Percentiles rank a stretch among this genome's conserved stretches.
Conservation (phyloP, 768 basidiomycete species). For the Cyclocybe cylindracea region DNA sequence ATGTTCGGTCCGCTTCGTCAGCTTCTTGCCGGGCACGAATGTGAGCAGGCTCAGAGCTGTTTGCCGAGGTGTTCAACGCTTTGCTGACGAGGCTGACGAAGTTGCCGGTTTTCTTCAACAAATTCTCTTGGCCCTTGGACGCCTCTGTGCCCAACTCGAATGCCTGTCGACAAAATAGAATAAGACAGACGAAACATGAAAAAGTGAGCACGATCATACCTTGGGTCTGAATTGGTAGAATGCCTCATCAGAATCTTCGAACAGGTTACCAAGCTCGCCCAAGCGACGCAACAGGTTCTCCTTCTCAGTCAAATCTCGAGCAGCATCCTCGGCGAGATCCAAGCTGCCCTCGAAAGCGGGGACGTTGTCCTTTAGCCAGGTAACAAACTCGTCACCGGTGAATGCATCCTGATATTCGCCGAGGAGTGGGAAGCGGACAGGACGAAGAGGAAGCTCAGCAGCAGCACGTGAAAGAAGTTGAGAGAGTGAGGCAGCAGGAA, state of each 20-base stretch:
- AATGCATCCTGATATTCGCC: slow-evolving; percentile 88
- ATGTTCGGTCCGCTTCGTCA: slow-evolving; percentile 76
- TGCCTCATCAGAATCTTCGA: slow-evolving; percentile 75
- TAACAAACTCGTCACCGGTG: slow-evolving; percentile 85
- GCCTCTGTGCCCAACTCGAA: slow-evolving; percentile 51
- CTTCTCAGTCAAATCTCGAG: slow-evolving; percentile 60
- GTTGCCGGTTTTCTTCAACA: slow-evolving; percentile 69
- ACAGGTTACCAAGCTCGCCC: slow-evolving; percentile 82
- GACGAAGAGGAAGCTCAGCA: slow-evolving; percentile 65
- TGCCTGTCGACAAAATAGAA: slow-evolving; percentile 43
- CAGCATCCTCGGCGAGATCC: slow-evolving; percentile 79
- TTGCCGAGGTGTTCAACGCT: slow-evolving; percentile 54
- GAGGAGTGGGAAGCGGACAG: slow-evolving; percentile 75
- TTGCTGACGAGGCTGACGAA: slow-evolving; percentile 75
- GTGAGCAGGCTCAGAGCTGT: slow-evolving; percentile 63
- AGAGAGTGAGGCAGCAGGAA: slow-evolving; percentile 66
- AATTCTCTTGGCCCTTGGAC: slow-evolving; percentile 42
- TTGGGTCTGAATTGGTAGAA: slow-evolving; percentile 85
- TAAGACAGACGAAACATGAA: not conserved
- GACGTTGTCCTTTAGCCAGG: slow-evolving; percentile 80
- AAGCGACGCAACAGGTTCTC: slow-evolving; percentile 67
- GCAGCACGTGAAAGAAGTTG: slow-evolving; percentile 72
- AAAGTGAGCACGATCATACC: slow-evolving; percentile 37
- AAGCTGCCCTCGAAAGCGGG: slow-evolving; percentile 76
- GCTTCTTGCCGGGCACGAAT: slow-evolving; percentile 77